Evolutionary conservation across 2,329 filamentous ascomycete species (phyloP), one percentile per base, ranked within the genome.

Genomic region (Mycosphaerella arachidis): DNA sequence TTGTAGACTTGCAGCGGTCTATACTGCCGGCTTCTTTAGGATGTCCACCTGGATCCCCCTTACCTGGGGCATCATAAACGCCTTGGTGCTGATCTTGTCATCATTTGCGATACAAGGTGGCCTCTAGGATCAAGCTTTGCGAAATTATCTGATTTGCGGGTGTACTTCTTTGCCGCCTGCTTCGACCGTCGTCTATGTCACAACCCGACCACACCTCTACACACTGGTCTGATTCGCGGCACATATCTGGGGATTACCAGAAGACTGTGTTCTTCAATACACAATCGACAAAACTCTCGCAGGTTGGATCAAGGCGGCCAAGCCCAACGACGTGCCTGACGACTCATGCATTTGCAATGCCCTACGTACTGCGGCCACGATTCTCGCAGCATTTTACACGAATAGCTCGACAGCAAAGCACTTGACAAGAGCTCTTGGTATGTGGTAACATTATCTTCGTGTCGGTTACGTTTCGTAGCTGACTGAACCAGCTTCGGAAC

Each of bases 1-100:
- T 9, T 27, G 24, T 50, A 92, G 90, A 53, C 78, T 95, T 20
- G 91, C 90, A 12, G 90, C 88, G 8, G 84, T 93, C 37, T 96
- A 96, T 72, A 84, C 86, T 67, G 84, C 88, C 2, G 92, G 91
- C 48, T 91, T 88, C 75, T 96, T 93, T 72, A 82, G 86, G 69
- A 94, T 96, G 91, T 93, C 91, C 50, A 96, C 92, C 0, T 96
- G 92, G 92, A 90, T 96, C 55, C 92, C 92, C 0, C 89, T 94
- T 70, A 83, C 92, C 24, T 96, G 92, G 92, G 90, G 86, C 0
- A 82, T 90, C 71, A 88, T 93, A 73, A 96, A 91, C 73, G 86
- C 93, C 9, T 74, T 96, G 51, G 83, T 95, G 31, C 79, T 97
- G 50, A 86, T 96, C 53, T 80, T 96, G 63, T 94, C 91, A 5